phyloP scores from a whole-genome alignment of 164 flowering plant genomes.

The Umbilicus rupestris region DNA sequence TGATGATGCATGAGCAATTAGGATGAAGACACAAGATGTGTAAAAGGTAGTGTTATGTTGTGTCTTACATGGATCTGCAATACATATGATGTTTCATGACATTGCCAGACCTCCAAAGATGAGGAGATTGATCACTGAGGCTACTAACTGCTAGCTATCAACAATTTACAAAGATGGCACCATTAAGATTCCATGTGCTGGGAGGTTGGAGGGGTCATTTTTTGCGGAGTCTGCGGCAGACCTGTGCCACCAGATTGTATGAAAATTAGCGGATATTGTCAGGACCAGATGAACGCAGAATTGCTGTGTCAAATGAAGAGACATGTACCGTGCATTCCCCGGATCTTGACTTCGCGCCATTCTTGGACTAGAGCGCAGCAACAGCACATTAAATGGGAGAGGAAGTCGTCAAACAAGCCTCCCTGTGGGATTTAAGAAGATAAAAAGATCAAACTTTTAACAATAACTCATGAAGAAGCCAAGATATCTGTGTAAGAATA shows the following conservation, averaged over 20 bases:
- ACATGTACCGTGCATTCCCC: conserved; percentile 56
- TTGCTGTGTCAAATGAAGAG: neutral
- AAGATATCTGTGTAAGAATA: neutral
- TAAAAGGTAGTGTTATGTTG: too few species aligned
- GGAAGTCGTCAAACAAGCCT: conserved; percentile 80
- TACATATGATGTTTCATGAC: too few species aligned
- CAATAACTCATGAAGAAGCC: too few species aligned
- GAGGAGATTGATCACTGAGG: too few species aligned
- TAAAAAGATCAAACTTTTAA: too few species aligned
- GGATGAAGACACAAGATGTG: too few species aligned
- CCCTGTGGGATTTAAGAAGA: conserved; percentile 40
- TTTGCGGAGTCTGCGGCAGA: neutral
- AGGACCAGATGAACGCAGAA: neutral
- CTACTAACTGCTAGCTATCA: too few species aligned
- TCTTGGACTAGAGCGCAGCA: conserved; percentile 99
- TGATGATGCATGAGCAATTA: too few species aligned
- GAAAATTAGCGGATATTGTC: neutral
- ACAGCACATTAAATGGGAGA: conserved; percentile 92
- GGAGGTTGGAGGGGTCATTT: conserved; percentile 63
- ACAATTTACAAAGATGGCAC: too few species aligned
- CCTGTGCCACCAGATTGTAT: neutral
- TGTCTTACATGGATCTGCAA: too few species aligned
- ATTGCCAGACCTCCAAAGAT: too few species aligned
- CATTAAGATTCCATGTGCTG: conserved; percentile 82
- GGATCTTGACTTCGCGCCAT: conserved; percentile 94